Evolutionary conservation across 2,329 filamentous ascomycete species (phyloP), one percentile per base, ranked within the genome.

Genomic region (Aspergillus pseudotamarii): DNA sequence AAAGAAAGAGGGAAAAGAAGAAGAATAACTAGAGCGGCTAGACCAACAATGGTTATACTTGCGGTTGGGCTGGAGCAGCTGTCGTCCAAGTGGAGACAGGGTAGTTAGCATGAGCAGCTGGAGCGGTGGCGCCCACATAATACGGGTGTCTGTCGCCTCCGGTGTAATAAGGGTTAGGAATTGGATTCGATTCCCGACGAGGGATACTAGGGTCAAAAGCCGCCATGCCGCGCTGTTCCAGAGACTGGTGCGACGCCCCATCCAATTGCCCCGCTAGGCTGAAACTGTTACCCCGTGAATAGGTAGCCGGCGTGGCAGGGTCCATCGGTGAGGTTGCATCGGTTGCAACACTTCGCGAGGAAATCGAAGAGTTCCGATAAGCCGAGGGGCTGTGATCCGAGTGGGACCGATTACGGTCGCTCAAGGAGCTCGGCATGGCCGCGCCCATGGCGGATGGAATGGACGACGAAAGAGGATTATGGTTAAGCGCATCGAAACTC

Each of bases 301-400:
- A 79, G 11, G 75, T 75, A 23, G 66, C 72, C 0, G 76, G 73
- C 0, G 76, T 77, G 8, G 77, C 67, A 4, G 77, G 72, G 58
- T 79, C 78, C 59, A 79, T 75, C 1, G 76, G 74, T 3, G 77
- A 78, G 14, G 78, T 75, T 2, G 73, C 73, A 53, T 80, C 78
- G 14, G 78, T 74, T 9, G 75, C 71, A 43, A 78, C 71, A 58
- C 72, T 78, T 48, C 78, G 75, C 26, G 75, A 77, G 14, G 78
- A 76, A 28, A 80, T 73, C 10, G 78, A 78, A 4, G 76, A 75
- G 46, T 78, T 80, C 55, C 78, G 75, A 60, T 80, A 80, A 12
- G 76, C 72, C 3, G 74, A 71, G 1, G 73, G 71, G 59, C 74
- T 76, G 64, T 76, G 73, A 19, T 77, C 74, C 2, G 76, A 75